Evolutionary conservation across 2,329 filamentous ascomycete genomes (phyloP).

Genomic region (Gnomoniopsis smithogilvyi): DNA sequence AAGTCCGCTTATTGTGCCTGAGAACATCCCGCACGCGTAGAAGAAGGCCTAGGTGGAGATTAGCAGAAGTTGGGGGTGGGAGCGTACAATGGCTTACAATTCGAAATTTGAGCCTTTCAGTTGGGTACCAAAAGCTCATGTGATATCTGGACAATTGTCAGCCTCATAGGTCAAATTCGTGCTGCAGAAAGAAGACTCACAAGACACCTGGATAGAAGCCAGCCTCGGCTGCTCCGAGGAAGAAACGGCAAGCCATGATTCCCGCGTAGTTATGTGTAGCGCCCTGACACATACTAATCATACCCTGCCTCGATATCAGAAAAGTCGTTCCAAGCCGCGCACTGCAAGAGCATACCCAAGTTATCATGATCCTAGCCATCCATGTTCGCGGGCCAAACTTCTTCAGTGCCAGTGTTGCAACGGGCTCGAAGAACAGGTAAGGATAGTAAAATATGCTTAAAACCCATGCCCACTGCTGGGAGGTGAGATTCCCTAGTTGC

Average conservation of each 20-base stretch:
- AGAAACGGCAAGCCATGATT: slow-evolving; percentile 26
- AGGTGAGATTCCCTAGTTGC: slow-evolving; percentile 22
- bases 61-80: not conserved
- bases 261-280: slow-evolving; percentile 24
- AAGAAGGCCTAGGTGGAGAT: slow-evolving; percentile 25
- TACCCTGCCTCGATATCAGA: slow-evolving; percentile 9
- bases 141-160: slow-evolving; percentile 20
- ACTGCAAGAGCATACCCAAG: slow-evolving; percentile 19
- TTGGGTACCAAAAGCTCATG: slow-evolving; percentile 31
- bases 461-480: slow-evolving; percentile 25
- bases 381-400: slow-evolving; percentile 21
- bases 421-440: slow-evolving; percentile 26
- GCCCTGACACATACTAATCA: slow-evolving; percentile 23
- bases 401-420: slow-evolving; percentile 24
- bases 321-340: not conserved
- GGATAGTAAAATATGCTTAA: slow-evolving; percentile 25
- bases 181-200: not conserved
- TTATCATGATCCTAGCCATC: slow-evolving; percentile 27
- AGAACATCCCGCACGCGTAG: slow-evolving; percentile 30
- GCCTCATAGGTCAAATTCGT: not conserved
- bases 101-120: slow-evolving; percentile 27
- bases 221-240: slow-evolving; percentile 26
- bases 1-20: slow-evolving; percentile 28
- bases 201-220: slow-evolving; percentile 28
- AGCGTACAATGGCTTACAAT: slow-evolving; percentile 20